These are phyloP conservation scores for Carex sylvatica DNA, from an alignment of 202 grass and related monocot species.

Conservation along the genomic window DNA sequence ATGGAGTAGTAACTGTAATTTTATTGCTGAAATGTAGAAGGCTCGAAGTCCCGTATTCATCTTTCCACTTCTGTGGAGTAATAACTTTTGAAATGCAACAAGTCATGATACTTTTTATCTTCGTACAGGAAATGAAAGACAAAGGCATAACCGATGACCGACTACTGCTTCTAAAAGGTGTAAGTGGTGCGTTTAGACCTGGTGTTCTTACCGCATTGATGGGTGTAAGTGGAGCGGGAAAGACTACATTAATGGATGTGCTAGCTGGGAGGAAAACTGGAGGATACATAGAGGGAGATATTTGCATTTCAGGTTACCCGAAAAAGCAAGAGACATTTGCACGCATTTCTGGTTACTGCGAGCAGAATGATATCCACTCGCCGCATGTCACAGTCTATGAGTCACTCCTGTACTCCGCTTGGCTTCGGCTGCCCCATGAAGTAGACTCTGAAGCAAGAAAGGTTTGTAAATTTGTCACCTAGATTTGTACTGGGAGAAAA, in stretches of 20 bases:
- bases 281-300: conserved; percentile 81
- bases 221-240: conserved; percentile 89
- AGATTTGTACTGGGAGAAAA: not conserved
- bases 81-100: not conserved
- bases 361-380: conserved; percentile 96
- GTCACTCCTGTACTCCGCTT: conserved; percentile 92
- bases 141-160: conserved; percentile 57
- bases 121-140: conserved; percentile 77
- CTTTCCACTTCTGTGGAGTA: not conserved
- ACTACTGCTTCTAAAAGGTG: conserved; percentile 70
- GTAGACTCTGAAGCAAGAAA: conserved; percentile 75
- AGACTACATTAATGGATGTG: conserved; percentile 96
- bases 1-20: not conserved
- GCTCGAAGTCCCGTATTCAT: not conserved
- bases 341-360: conserved; percentile 83
- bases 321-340: conserved; percentile 98
- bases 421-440: conserved; percentile 78
- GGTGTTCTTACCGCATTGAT: conserved; percentile 93
- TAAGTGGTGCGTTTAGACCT: conserved; percentile 82
- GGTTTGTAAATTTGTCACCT: conserved; percentile 14
- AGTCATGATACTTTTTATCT: not conserved
- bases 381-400: conserved; percentile 90
- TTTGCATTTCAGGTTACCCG: conserved; percentile 81
- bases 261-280: conserved; percentile 86
- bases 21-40: not conserved